These are phyloP conservation scores for Boletales sp. DNA, from an alignment of 768 basidiomycete species.

Conservation along the genomic window DNA sequence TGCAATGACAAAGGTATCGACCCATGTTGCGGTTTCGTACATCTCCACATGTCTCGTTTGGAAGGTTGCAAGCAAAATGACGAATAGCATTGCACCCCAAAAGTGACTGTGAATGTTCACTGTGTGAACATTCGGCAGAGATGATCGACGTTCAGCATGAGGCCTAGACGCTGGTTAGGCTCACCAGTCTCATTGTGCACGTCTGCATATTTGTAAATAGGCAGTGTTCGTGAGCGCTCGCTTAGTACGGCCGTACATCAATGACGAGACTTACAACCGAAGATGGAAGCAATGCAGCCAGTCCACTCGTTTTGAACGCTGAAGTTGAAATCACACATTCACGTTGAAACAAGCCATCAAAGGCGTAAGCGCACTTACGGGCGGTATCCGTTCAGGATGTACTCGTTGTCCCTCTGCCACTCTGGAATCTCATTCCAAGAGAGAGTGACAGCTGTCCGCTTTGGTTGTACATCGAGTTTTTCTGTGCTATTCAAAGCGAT, in stretches of 20 bases:
- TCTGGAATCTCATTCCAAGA: constrained; percentile 58
- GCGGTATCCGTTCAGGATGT: constrained; percentile 66
- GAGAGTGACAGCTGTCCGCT: constrained; percentile 27
- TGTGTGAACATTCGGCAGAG: constrained; percentile 11
- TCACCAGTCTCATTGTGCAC: constrained; percentile 77
- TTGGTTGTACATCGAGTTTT: neutral
- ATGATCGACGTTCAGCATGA: constrained; percentile 1
- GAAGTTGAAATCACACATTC: constrained; percentile 2
- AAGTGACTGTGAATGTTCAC: constrained; percentile 84
- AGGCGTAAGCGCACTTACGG: constrained; percentile 38
- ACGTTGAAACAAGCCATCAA: constrained; percentile 10
- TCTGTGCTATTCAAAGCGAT: constrained; percentile 7
- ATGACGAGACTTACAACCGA: constrained; percentile 52
- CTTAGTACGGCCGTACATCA: neutral
- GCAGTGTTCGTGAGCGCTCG: constrained; percentile 15
- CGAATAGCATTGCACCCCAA: constrained; percentile 62
- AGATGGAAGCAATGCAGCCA: constrained; percentile 61
- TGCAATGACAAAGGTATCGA: constrained; percentile 55
- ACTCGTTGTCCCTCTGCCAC: constrained; percentile 76
- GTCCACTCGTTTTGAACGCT: constrained; percentile 61
- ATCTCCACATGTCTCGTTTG: constrained; percentile 46
- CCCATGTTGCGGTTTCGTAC: constrained; percentile 55
- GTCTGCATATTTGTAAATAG: constrained; percentile 40
- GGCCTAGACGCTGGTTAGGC: constrained; percentile 2
- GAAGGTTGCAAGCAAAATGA: constrained; percentile 51